Conservation (phyloP, 108 stramenopile genomes). For the Cyclotella baltica region DNA sequence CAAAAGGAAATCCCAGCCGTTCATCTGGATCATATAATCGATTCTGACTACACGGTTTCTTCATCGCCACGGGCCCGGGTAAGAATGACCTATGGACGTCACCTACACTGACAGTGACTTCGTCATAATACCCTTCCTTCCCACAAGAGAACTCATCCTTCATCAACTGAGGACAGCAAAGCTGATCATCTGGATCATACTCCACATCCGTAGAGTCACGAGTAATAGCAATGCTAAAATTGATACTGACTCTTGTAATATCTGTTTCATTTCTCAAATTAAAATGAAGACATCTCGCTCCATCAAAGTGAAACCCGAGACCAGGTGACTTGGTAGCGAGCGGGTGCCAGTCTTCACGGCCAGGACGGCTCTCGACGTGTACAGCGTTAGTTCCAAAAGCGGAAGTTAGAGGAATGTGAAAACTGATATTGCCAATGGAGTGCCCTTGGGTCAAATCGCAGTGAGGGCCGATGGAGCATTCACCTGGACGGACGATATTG, state of each 20-base stretch:
- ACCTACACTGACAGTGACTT: constrained; percentile 66
- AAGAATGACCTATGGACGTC: constrained; percentile 36
- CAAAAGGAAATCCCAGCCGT: constrained; percentile 57
- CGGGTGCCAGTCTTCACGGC: constrained; percentile 80
- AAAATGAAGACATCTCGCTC: constrained; percentile 77
- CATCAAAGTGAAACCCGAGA: constrained; percentile 76
- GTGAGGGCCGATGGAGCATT: constrained; percentile 67
- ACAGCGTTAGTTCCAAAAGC: constrained; percentile 71
- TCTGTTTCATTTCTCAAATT: constrained; percentile 74
- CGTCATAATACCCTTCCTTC: constrained; percentile 71
- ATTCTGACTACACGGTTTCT: constrained; percentile 39
- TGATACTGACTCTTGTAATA: constrained; percentile 70
- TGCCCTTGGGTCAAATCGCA: constrained; percentile 73
- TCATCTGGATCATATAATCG: constrained; percentile 48
- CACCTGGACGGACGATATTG: constrained; percentile 67
- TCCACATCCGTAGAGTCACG: constrained; percentile 26
- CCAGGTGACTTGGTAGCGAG: constrained; percentile 64
- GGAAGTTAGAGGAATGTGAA: constrained; percentile 76
- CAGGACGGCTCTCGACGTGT: constrained; percentile 71
- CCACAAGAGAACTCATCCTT: constrained; percentile 59
- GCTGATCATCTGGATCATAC: constrained; percentile 53
- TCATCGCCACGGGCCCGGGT: constrained; percentile 57
- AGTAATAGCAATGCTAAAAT: constrained; percentile 73
- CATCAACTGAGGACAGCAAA: constrained; percentile 54
- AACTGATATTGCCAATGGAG: constrained; percentile 67